phyloP scores from a whole-genome alignment of 768 basidiomycete species.

The Strobilomyces echinocephalus region DNA sequence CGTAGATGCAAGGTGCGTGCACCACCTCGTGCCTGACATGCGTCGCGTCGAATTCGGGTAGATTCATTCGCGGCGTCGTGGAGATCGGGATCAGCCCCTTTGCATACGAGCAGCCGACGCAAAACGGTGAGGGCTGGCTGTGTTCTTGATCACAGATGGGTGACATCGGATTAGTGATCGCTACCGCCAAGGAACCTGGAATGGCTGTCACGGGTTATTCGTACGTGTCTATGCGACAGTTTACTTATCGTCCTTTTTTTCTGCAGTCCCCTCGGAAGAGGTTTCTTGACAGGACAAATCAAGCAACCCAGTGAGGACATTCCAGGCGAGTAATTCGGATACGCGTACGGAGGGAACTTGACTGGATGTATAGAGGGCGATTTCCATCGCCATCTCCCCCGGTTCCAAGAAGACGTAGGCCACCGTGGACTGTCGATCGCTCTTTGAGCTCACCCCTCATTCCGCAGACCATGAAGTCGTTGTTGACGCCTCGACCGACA shows the following conservation, averaged over 20 bases:
- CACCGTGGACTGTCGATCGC: neutral
- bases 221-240: slow-evolving; percentile 25
- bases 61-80: slow-evolving; percentile 50
- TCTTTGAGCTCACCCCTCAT: neutral
- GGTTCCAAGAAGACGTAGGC: slow-evolving; percentile 41
- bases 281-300: slow-evolving; percentile 50
- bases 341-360: no score
- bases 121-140: slow-evolving; percentile 29
- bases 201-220: slow-evolving; percentile 60
- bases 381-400: slow-evolving; percentile 32
- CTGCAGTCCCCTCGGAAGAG: slow-evolving; percentile 48
- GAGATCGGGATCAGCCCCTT: slow-evolving; percentile 68
- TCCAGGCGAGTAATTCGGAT: slow-evolving; percentile 16
- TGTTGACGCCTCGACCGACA: slow-evolving; percentile 37
- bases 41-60: slow-evolving; percentile 17
- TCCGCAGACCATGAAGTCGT: slow-evolving; percentile 22
- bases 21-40: no score
- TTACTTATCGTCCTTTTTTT: neutral
- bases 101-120: slow-evolving; percentile 50
- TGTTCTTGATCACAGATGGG: neutral
- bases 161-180: slow-evolving; percentile 35
- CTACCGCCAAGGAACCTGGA: slow-evolving; percentile 49
- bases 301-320: slow-evolving; percentile 36
- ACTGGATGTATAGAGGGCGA: slow-evolving; percentile 34
- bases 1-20: slow-evolving; percentile 24